These are phyloP conservation scores for Dactylellina parvicollis DNA, from an alignment of 2,329 filamentous ascomycete genomes.

Conservation along the genomic window DNA sequence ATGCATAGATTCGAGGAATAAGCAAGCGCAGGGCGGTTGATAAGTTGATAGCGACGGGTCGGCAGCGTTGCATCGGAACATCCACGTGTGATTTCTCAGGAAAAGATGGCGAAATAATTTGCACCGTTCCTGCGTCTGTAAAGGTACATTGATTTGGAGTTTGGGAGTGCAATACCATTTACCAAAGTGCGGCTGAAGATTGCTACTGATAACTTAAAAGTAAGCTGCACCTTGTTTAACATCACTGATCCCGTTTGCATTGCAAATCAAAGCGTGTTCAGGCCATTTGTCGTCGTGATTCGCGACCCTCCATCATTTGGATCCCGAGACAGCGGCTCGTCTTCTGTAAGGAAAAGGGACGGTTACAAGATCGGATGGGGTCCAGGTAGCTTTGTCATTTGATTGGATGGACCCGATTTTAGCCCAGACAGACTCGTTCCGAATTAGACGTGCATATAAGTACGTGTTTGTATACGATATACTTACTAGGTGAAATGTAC, in stretches of 20 bases:
- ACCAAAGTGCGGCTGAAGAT: slow-evolving; percentile 1
- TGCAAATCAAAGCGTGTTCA: not conserved
- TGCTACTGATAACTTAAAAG: slow-evolving; percentile 21
- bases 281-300: not conserved
- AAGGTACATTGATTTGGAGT: not conserved
- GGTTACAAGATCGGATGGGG: not conserved
- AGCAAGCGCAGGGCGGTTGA: slow-evolving; percentile 21
- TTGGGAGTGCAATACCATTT: not conserved
- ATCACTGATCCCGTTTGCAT: not conserved
- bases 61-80: slow-evolving; percentile 13
- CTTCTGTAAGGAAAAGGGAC: not conserved
- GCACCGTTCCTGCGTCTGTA: slow-evolving; percentile 22
- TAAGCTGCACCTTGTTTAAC: not conserved
- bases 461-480: not conserved
- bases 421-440: not conserved
- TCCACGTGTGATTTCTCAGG: slow-evolving; percentile 9
- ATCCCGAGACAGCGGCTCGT: slow-evolving; percentile 3
- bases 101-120: not conserved
- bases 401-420: slow-evolving; percentile 16
- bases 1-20: too few species aligned
- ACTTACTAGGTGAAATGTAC: not conserved
- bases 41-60: not conserved
- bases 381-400: not conserved
- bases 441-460: not conserved
- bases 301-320: not conserved